Evolutionary conservation across 495 filamentous ascomycete species (phyloP).

Genomic region (Annulohypoxylon moriforme): DNA sequence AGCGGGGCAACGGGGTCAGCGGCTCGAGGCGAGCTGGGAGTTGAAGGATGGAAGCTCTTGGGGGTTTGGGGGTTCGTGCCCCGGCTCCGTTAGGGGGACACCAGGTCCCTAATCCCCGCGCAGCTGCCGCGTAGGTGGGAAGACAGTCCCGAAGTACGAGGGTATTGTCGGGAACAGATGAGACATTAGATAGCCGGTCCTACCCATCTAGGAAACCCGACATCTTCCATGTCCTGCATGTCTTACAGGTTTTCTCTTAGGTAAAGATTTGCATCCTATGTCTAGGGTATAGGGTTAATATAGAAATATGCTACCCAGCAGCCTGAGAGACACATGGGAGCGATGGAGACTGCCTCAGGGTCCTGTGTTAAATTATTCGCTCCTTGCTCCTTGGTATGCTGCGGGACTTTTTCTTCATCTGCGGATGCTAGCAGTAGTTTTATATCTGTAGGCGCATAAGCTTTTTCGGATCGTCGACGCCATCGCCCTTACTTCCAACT

Average conservation of each 20-base stretch:
- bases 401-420: neutral
- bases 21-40: conserved; percentile 22
- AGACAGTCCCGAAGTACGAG: conserved; percentile 1
- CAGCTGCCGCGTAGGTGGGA: conserved; percentile 14
- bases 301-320: neutral
- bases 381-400: neutral
- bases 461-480: neutral
- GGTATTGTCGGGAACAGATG: conserved; percentile 27
- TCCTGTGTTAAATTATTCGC: neutral
- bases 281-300: neutral
- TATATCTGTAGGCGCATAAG: neutral
- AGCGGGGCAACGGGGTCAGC: conserved; percentile 11
- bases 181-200: conserved; percentile 22
- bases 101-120: conserved; percentile 21
- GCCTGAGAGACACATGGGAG: neutral
- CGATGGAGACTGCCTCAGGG: neutral
- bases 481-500: neutral
- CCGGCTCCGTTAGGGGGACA: neutral
- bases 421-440: neutral
- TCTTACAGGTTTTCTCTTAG: neutral
- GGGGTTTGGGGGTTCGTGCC: conserved; percentile 8
- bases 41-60: neutral
- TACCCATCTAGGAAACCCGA: conserved; percentile 39
- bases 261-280: neutral
- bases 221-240: neutral